Percentiles rank a stretch among this genome's conserved stretches.
These are phyloP conservation scores for Nitzschia palea DNA, from an alignment of 108 stramenopile species.

Conservation along the genomic window DNA sequence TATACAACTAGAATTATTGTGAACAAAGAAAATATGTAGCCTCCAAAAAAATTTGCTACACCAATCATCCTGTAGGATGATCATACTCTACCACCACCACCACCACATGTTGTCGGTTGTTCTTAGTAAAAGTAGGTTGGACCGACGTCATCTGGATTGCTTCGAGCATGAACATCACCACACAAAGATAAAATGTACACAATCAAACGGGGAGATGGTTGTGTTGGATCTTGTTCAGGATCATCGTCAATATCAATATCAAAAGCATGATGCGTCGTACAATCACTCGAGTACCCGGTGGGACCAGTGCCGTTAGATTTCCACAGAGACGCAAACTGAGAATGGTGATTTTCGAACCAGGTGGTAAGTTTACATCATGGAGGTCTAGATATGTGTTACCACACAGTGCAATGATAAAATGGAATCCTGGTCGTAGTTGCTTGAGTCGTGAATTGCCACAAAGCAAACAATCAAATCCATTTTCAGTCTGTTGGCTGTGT, in stretches of 20 bases:
- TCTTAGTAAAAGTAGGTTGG: not conserved
- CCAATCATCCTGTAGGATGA: no score
- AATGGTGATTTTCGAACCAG: conserved; percentile 8
- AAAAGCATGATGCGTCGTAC: conserved; percentile 6
- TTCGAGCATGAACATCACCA: conserved; percentile 5
- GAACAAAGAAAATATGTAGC: no score
- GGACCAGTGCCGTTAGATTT: not conserved
- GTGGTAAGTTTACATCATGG: not conserved
- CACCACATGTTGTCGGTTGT: no score
- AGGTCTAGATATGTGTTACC: conserved; percentile 12
- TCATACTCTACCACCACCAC: no score
- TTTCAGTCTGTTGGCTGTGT: not conserved
- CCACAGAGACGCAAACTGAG: conserved; percentile 3
- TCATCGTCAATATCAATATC: not conserved
- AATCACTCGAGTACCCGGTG: conserved; percentile 5
- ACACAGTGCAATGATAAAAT: not conserved
- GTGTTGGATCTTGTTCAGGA: not conserved
- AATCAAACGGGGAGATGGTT: not conserved
- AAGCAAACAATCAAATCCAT: not conserved
- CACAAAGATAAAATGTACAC: conserved; percentile 5
- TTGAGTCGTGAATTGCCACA: not conserved
- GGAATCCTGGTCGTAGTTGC: not conserved
- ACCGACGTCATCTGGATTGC: conserved; percentile 9
- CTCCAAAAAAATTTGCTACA: no score
- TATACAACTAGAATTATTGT: no score